Conservation (phyloP, 2,329 filamentous ascomycete species). For the Neofusicoccum cordaticola region DNA sequence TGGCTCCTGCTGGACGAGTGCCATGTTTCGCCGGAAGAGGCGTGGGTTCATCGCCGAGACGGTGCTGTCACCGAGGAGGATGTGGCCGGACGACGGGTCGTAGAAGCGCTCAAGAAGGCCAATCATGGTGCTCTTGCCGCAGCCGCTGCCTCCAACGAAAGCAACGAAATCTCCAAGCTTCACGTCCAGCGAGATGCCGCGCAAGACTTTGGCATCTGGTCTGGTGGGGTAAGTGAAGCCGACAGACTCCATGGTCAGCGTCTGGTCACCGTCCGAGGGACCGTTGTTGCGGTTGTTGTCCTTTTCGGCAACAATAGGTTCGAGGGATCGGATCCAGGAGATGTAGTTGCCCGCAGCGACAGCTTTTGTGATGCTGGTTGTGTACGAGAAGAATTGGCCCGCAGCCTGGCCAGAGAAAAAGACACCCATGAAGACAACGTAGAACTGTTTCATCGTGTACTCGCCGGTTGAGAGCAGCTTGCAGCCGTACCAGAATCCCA, state of each 20-base stretch:
- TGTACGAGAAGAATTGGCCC: constrained; percentile 83
- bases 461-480: constrained; percentile 68
- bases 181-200: constrained; percentile 73
- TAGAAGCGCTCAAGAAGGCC: constrained; percentile 92
- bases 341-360: constrained; percentile 66
- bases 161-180: constrained; percentile 81
- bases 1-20: constrained; percentile 44
- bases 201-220: constrained; percentile 86
- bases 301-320: constrained; percentile 37
- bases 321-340: constrained; percentile 41
- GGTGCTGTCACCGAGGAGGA: constrained; percentile 38
- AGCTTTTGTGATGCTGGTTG: constrained; percentile 91
- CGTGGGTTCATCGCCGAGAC: not conserved
- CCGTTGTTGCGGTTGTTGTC: constrained; percentile 32
- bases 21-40: constrained; percentile 32
- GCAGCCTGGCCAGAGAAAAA: constrained; percentile 87
- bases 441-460: constrained; percentile 81
- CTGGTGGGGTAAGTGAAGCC: constrained; percentile 94
- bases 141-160: constrained; percentile 86
- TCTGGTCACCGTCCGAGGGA: constrained; percentile 21
- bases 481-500: constrained; percentile 92
- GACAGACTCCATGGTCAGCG: constrained; percentile 51
- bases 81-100: constrained; percentile 75
- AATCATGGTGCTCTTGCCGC: constrained; percentile 92
- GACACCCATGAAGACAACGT: constrained; percentile 77